Evolutionary conservation across 192 early-diverging fungal species (phyloP), one percentile per base, ranked within the genome.

Genomic region (Lunasporangiospora selenospora): DNA sequence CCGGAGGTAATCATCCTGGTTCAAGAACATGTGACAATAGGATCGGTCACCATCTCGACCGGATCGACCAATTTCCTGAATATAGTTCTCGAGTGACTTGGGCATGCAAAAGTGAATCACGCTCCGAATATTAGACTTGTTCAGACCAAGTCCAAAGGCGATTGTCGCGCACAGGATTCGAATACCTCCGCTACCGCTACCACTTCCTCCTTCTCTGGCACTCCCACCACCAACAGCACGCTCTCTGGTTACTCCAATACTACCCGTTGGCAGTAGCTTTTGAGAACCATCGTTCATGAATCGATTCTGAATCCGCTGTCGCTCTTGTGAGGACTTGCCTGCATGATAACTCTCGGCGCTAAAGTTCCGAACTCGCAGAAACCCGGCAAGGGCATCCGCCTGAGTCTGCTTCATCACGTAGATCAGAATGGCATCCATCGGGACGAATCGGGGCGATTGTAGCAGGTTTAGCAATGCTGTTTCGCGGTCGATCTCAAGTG

Each of bases 281-380:
- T 62, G 48, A 23, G 77, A 78, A 32, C 48, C 34, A 3, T 50
- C 39, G 30, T 58, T 36, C 85, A 91, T 85, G 65, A 93, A 95
- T 11, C 82, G 78, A 0, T 71, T 39, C 78, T 95, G 93, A 2
- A 91, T 80, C 12, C 79, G 51, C 6, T 82, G 61, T 10, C 92
- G 84, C 34, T 90, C 86, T 3, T 73, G 53, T 1, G 79, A 51
- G 0, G 85, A 65, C 64, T 89, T 89, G 19, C 87, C 89, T 1
- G 90, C 89, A 69, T 95, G 93, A 45, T 95, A 95, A 50, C 81
- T 77, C 44, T 91, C 90, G 0, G 91, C 91, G 18, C 79, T 78
- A 6, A 92, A 81, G 40, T 82, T 81, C 1, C 88, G 77, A 19
- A 83, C 81, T 5, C 87, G 82, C 31, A 94, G 70, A 58, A 87